phyloP scores from a whole-genome alignment of 2,329 filamentous ascomycete species.

The Orbilia brochopaga region DNA sequence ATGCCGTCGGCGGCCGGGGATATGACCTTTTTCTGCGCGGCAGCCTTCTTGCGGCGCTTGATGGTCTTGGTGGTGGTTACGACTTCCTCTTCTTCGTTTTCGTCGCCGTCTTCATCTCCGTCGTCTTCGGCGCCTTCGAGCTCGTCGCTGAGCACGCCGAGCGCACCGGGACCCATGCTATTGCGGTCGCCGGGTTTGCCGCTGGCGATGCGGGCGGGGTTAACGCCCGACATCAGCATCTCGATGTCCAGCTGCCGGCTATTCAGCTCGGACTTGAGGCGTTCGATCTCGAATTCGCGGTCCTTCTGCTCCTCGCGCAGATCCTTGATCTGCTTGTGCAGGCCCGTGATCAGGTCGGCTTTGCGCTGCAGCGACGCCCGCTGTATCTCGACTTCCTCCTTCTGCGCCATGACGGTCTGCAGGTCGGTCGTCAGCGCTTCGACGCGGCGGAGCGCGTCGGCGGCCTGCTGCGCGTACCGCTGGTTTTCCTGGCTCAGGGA shows the following conservation, averaged over 20 bases:
- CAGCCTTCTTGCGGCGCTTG: constrained; percentile 42
- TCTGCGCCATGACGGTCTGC: constrained; percentile 45
- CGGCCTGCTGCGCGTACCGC: constrained; percentile 39
- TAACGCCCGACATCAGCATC: constrained; percentile 31
- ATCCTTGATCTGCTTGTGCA: constrained; percentile 50
- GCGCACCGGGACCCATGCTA: constrained; percentile 25
- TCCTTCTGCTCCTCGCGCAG: constrained; percentile 40
- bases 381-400: constrained; percentile 36
- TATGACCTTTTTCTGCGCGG: constrained; percentile 20
- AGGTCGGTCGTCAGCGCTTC: constrained; percentile 44
- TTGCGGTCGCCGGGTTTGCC: constrained; percentile 11
- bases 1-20: constrained; percentile 2
- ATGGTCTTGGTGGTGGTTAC: constrained; percentile 46
- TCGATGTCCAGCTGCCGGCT: constrained; percentile 39
- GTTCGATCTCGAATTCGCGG: constrained; percentile 41
- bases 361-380: constrained; percentile 28
- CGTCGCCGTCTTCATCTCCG: constrained; percentile 29
- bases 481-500: constrained; percentile 40
- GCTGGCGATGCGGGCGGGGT: constrained; percentile 5
- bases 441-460: constrained; percentile 38
- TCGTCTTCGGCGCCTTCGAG: constrained; percentile 19
- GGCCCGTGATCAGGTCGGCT: constrained; percentile 41
- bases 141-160: constrained; percentile 37
- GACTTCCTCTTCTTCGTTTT: constrained; percentile 42
- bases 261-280: constrained; percentile 37